Evolutionary conservation across 352 stramenopile species (phyloP), one percentile per base, ranked within the genome.

Genomic region (Blastocystis sp.): DNA sequence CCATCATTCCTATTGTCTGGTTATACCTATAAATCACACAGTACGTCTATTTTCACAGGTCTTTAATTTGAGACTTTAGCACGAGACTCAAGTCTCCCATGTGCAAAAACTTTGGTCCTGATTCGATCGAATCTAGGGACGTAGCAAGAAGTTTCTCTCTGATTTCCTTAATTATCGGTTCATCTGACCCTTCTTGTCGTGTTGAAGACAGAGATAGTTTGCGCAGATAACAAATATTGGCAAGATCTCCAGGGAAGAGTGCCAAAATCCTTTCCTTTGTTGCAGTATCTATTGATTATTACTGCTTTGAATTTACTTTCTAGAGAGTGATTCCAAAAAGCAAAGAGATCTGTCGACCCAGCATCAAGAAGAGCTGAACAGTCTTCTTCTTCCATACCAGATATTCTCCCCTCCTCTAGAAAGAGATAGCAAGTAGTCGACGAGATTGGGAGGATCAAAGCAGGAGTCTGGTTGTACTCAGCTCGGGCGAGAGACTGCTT

Each of bases 221-320:
- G 3, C 73, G 73, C 1, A 85, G n/a, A 47, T 43, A 68, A n/a
- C 11, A 66, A 26, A 66, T 69, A 3, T 37, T n/a, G n/a, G 20
- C 41, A 9, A 85, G 50, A 30, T 85, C 73, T 8, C 73, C 73
- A 16, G 73, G 73, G 9, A 85, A 45, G 5, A 85, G 43, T 18
- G 16, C 18, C 9, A 26, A 2, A n/a, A 34, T 5, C 50, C 53
- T 53, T 53, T 20, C 34, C 16, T 59, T 64, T 26, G 70, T 7
- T 16, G 30, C 24, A 34, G 6, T 62, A 45, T 64, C 43, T 13
- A 11, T 18, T 20, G 16, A 16, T 41, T 8, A 65, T 16, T 24
- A 24, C 18, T 8, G 45, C 0, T n/a, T 43, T 81, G 47, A 13
- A 63, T 81, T 20, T 68, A 8, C 30, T 34, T 68, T 68, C 73